These are phyloP conservation scores for Cryptosporidium viatorum DNA, from an alignment of 169 alveolate species.

Conservation along the genomic window DNA sequence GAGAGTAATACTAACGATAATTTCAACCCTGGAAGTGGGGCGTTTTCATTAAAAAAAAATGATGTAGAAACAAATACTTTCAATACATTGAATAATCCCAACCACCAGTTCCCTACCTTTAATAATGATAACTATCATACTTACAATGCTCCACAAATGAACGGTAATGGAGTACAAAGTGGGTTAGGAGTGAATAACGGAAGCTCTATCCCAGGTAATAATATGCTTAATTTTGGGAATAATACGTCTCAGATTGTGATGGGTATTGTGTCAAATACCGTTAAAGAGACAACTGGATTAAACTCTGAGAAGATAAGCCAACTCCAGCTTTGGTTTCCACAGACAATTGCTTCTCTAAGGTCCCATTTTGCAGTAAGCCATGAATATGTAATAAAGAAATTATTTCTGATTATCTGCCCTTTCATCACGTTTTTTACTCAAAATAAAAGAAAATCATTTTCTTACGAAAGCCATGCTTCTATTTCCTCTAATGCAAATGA, in stretches of 20 bases:
- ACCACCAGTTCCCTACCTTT: background rate
- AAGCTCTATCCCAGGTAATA: background rate
- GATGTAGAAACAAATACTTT: background rate
- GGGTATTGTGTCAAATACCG: constrained; percentile 67
- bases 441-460: constrained; percentile 9
- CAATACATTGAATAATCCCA: constrained; percentile 2
- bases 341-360: constrained; percentile 57
- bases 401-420: constrained; percentile 42
- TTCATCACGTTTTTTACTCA: constrained; percentile 44
- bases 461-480: constrained; percentile 58
- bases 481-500: constrained; percentile 52
- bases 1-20: background rate
- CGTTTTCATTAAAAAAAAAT: background rate
- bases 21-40: background rate
- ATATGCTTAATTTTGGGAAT: constrained; percentile 12
- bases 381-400: constrained; percentile 55
- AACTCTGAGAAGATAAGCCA: constrained; percentile 63
- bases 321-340: constrained; percentile 73
- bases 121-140: background rate
- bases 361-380: constrained; percentile 73
- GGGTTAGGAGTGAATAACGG: background rate
- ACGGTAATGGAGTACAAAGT: background rate
- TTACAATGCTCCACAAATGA: constrained; percentile 25
- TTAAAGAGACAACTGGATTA: constrained; percentile 71
- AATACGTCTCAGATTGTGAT: constrained; percentile 62